Percentiles rank a stretch among this genome's conserved stretches.
Conservation (phyloP, 1,139 yeast genomes). For the Yamadazyma atmosphaerica region DNA sequence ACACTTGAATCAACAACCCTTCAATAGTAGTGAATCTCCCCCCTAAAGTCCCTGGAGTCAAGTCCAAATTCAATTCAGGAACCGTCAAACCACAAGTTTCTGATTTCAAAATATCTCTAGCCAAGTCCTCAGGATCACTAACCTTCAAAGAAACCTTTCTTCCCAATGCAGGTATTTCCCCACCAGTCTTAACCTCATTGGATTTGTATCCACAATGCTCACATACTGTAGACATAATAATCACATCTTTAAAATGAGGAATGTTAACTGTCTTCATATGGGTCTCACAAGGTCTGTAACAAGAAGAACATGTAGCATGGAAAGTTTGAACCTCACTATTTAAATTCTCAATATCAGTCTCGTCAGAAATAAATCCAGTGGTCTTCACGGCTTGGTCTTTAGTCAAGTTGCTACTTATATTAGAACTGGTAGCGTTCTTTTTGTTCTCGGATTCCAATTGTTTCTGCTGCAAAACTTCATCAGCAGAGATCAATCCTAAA, state of each 20-base stretch:
- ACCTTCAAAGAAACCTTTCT: conserved; percentile 70
- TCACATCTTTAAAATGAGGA: conserved; percentile 97
- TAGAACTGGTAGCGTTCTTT: conserved; percentile 37
- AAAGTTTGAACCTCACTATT: conserved; percentile 91
- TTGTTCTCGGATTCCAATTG: conserved; percentile 38
- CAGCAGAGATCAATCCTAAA: conserved; percentile 84
- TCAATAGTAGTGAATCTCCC: conserved; percentile 97
- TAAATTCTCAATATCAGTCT: conserved; percentile 80
- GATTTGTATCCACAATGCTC: conserved; percentile 93
- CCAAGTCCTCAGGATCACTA: conserved; percentile 90
- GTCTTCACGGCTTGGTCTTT: conserved; percentile 30
- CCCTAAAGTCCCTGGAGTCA: conserved; percentile 95
- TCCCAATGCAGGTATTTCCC: conserved; percentile 89
- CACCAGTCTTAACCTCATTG: conserved; percentile 98
- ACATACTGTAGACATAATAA: conserved; percentile 94
- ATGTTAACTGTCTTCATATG: conserved; percentile 96
- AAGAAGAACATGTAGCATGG: conserved; percentile 89
- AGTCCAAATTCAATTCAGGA: conserved; percentile 88
- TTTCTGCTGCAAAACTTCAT: conserved; percentile 63
- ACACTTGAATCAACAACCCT: conserved; percentile 86
- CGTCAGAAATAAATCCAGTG: conserved; percentile 63
- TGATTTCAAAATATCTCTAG: conserved; percentile 91
- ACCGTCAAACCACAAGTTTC: conserved; percentile 86
- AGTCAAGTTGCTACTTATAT: conserved; percentile 27
- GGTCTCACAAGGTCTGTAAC: conserved; percentile 79